A percentile compares a stretch with the other conserved stretches of the same genome.
Evolutionary conservation across 345 rosid genomes (phyloP).

Genomic region (Excoecaria agallocha): DNA sequence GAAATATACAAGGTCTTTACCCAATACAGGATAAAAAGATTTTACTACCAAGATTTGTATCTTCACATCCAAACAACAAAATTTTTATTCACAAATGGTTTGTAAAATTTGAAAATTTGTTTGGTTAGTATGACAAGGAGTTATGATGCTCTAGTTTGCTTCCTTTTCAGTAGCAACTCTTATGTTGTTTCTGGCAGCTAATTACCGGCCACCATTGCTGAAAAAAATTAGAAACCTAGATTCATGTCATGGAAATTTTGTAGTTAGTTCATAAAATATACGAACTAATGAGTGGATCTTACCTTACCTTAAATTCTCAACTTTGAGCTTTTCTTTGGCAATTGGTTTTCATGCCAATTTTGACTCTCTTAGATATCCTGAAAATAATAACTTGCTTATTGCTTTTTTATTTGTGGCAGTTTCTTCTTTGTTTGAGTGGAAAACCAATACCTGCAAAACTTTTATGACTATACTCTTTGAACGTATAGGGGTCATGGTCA

Average conservation of each 20-base stretch:
- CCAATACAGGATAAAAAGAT: neutral
- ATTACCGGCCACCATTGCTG: neutral
- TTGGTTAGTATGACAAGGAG: neutral
- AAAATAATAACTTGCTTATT: slow-evolving; percentile 2
- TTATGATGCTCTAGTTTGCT: neutral
- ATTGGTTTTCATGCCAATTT: slow-evolving; percentile 7
- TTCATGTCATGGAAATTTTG: neutral
- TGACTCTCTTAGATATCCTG: slow-evolving; percentile 4
- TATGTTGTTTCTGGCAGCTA: too few species aligned
- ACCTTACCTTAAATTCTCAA: neutral
- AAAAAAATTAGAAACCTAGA: neutral
- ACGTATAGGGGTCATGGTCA: slow-evolving; percentile 56
- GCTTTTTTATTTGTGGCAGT: neutral
- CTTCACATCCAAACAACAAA: neutral
- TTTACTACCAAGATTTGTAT: neutral
- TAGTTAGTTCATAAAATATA: neutral
- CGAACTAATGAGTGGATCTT: slow-evolving; percentile 6
- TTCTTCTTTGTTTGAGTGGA: neutral
- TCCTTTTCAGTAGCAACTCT: neutral
- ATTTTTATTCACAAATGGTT: neutral
- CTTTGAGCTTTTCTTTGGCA: neutral
- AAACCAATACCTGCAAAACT: slow-evolving; percentile 6
- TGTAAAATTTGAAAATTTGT: neutral
- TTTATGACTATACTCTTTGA: slow-evolving; percentile 8
- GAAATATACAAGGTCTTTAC: neutral